Evolutionary conservation across 2,329 filamentous ascomycete species (phyloP), one percentile per base, ranked within the genome.

Genomic region (Penicillium concentricum): DNA sequence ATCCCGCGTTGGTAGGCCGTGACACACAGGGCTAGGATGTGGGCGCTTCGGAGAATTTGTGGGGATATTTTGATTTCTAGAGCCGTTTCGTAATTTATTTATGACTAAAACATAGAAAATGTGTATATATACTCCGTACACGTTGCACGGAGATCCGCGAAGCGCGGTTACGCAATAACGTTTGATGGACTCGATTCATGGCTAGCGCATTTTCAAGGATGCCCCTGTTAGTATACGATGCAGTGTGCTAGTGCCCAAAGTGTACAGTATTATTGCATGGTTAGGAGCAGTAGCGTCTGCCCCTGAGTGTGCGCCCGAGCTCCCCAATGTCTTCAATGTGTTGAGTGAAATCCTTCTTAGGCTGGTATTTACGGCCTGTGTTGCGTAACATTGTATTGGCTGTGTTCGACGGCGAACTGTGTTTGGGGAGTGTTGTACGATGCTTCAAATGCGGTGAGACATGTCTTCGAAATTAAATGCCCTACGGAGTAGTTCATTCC

Each of bases 81-180:
- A 56, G 43, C 28, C 35, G 35, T 43, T 39, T 52, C 26, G 24
- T 50, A 35, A 55, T 51, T 43, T 32, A 45, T 18, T 35, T 16
- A 42, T 35, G 22, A 38, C 26, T 39, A 5, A 51, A 16, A 13
- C 12, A 24, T 41, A 22, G n/a, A 10, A 41, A 53, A 32, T 24
- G 16, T 8, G 13, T 26, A 24, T n/a, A 26, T 6, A 4, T n/a
- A 20, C 22, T 8, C 30, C 30, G 15, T 52, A 20, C 32, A 41
- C 20, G 44, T 59, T 24, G 51, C 35, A 56, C 44, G 13, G 54
- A 58, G 61, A 61, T 47, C 61, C 54, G 62, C 61, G 58, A 63
- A 61, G 56, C 61, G 59, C 59, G 59, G 60, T 61, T 64, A 64
- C 48, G 42, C 52, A 63, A 59, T 64, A 59, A 61, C 56, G 52